A percentile compares a stretch with the other conserved stretches of the same genome.
Evolutionary conservation across 2,329 filamentous ascomycete genomes (phyloP).

Genomic region (Aspergillus luchuensis): DNA sequence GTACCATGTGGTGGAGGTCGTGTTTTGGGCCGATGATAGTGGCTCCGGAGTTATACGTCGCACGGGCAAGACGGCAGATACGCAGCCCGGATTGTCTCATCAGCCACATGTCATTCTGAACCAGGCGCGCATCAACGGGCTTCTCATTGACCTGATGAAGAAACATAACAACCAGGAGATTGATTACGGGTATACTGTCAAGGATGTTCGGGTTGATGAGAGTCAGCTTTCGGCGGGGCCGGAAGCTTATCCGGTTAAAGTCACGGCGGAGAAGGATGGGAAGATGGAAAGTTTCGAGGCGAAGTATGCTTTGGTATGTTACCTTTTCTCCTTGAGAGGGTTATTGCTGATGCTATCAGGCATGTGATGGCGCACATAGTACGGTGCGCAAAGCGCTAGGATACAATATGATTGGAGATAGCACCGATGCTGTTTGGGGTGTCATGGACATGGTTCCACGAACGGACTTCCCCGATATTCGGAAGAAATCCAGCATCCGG

Average conservation of each 20-base stretch:
- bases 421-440: conserved; percentile 60
- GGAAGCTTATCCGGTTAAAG: conserved; percentile 48
- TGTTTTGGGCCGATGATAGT: conserved; percentile 55
- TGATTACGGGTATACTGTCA: conserved; percentile 59
- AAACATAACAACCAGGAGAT: conserved; percentile 48
- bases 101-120: conserved; percentile 60
- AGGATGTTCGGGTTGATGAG: conserved; percentile 56
- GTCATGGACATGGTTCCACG: conserved; percentile 56
- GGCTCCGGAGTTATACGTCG: conserved; percentile 46
- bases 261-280: conserved; percentile 48
- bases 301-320: conserved; percentile 56
- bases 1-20: conserved; percentile 60
- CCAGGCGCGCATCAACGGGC: conserved; percentile 57
- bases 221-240: conserved; percentile 38
- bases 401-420: conserved; percentile 62
- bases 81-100: conserved; percentile 55
- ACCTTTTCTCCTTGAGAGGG: background rate
- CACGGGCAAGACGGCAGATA: conserved; percentile 56
- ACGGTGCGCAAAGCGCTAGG: conserved; percentile 43
- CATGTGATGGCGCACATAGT: conserved; percentile 53
- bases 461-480: conserved; percentile 55
- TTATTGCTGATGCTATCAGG: conserved; percentile 28
- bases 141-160: conserved; percentile 57
- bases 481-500: conserved; percentile 53
- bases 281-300: conserved; percentile 46